A percentile compares a stretch with the other conserved stretches of the same genome.
Conservation (phyloP, 805 yeast species). For the Metschnikowia shivogae region DNA sequence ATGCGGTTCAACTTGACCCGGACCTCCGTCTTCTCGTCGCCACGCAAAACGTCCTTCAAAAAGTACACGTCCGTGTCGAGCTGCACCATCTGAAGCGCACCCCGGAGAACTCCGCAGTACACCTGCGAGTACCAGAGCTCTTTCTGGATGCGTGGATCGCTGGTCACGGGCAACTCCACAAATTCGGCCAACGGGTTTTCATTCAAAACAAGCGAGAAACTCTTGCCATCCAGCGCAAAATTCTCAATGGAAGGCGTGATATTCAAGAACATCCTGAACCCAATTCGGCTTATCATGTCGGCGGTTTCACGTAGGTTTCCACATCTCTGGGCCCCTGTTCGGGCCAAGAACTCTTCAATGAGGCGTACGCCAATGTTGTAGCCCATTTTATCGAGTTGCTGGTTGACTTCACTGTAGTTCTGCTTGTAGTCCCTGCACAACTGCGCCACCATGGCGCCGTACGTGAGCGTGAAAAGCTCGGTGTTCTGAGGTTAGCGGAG, state of each 20-base stretch:
- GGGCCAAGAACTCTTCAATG: slow-evolving; percentile 89
- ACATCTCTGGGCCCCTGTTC: slow-evolving; percentile 83
- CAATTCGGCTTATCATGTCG: slow-evolving; percentile 79
- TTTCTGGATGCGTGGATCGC: slow-evolving; percentile 61
- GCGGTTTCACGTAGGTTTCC: slow-evolving; percentile 77
- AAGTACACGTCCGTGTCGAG: slow-evolving; percentile 81
- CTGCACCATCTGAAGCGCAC: slow-evolving; percentile 94
- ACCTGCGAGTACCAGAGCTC: slow-evolving; percentile 93
- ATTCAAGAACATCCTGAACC: slow-evolving; percentile 86
- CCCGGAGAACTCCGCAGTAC: slow-evolving; percentile 83
- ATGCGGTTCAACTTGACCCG: slow-evolving; percentile 66
- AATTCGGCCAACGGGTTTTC: slow-evolving; percentile 94
- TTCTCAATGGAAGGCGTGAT: slow-evolving; percentile 69
- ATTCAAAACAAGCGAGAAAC: slow-evolving; percentile 65
- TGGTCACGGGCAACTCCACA: slow-evolving; percentile 76
- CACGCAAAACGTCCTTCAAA: slow-evolving; percentile 75
- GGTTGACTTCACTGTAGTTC: slow-evolving; percentile 75
- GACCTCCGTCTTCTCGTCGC: slow-evolving; percentile 78
- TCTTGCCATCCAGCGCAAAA: slow-evolving; percentile 73
- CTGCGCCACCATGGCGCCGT: slow-evolving; percentile 91
- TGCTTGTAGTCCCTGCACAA: slow-evolving; percentile 76
- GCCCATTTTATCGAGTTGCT: slow-evolving; percentile 88
- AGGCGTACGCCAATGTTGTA: slow-evolving; percentile 87
- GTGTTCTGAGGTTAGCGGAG: slow-evolving; percentile 52
- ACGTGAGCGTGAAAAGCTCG: slow-evolving; percentile 89